These are phyloP conservation scores for Cutaneotrichosporon sp. DNA, from an alignment of 1,284 basidiomycete genomes.

Conservation along the genomic window DNA sequence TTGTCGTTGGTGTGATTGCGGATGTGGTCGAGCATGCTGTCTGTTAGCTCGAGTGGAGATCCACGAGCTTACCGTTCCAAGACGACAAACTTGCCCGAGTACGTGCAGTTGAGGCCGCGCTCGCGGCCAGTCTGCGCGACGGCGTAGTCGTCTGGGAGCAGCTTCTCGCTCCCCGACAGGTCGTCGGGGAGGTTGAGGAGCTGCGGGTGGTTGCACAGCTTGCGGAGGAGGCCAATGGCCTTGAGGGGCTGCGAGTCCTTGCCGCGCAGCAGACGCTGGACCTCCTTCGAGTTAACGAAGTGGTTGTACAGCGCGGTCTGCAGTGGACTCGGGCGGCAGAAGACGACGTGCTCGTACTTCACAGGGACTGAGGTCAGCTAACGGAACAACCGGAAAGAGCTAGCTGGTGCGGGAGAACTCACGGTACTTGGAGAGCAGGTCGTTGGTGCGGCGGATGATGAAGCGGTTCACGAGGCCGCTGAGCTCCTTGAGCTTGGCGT, in stretches of 20 bases:
- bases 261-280: slow-evolving; percentile 86
- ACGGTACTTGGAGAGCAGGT: slow-evolving; percentile 96
- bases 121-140: slow-evolving; percentile 53
- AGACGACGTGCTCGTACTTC: slow-evolving; percentile 99
- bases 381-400: no score
- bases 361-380: slow-evolving; percentile 75
- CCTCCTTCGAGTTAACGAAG: slow-evolving; percentile 93
- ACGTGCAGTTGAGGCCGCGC: slow-evolving; percentile 68
- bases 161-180: slow-evolving; percentile 76
- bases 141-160: slow-evolving; percentile 77
- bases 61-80: slow-evolving; percentile 77
- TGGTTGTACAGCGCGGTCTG: slow-evolving; percentile 87
- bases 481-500: slow-evolving; percentile 91
- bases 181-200: slow-evolving; percentile 85
- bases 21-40: slow-evolving; percentile 82
- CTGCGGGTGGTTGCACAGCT: slow-evolving; percentile 97
- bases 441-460: slow-evolving; percentile 96
- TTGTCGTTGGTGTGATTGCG: slow-evolving; percentile 83
- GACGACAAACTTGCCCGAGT: slow-evolving; percentile 92
- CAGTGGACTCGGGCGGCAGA: slow-evolving; percentile 85
- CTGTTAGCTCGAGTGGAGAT: slow-evolving; percentile 11
- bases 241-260: slow-evolving; percentile 93
- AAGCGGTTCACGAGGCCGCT: slow-evolving; percentile 90
- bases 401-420: no score
- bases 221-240: slow-evolving; percentile 95